Evolutionary conservation across 352 stramenopile genomes (phyloP).

Genomic region (Ochromonadaceae sp.): DNA sequence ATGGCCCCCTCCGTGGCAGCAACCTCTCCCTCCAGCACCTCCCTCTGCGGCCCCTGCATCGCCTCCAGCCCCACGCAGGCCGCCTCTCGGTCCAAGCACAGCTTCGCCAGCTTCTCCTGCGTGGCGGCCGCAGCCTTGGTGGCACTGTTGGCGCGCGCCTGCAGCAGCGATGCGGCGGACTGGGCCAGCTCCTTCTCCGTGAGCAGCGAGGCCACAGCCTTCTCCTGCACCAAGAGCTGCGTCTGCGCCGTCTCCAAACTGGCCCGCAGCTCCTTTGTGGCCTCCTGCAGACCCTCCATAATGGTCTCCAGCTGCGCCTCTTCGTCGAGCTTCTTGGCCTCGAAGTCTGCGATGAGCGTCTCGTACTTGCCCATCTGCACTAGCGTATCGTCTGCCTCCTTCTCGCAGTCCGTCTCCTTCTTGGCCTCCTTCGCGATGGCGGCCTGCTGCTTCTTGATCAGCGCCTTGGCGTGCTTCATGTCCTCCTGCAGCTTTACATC

Average conservation of each 20-base stretch:
- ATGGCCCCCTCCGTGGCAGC: background rate
- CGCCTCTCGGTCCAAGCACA: slow-evolving; percentile 33
- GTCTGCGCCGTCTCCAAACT: slow-evolving; percentile 53
- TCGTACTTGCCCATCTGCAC: background rate
- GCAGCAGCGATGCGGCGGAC: slow-evolving; percentile 41
- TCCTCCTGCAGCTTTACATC: slow-evolving; percentile 94
- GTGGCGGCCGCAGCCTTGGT: slow-evolving; percentile 35
- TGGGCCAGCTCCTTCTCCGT: slow-evolving; percentile 35
- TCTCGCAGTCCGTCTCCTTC: slow-evolving; percentile 59
- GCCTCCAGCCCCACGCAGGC: slow-evolving; percentile 35
- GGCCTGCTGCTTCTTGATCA: slow-evolving; percentile 70
- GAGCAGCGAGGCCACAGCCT: slow-evolving; percentile 31
- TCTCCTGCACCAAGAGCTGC: background rate
- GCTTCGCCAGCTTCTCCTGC: slow-evolving; percentile 41
- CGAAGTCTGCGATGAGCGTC: background rate
- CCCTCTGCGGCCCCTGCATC: background rate
- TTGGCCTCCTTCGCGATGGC: slow-evolving; percentile 71
- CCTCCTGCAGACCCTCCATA: slow-evolving; percentile 50
- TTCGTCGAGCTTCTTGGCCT: slow-evolving; percentile 33
- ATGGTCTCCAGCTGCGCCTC: slow-evolving; percentile 69
- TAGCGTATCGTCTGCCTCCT: slow-evolving; percentile 57
- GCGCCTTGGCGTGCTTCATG: slow-evolving; percentile 82
- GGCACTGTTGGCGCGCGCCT: slow-evolving; percentile 37
- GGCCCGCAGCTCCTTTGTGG: slow-evolving; percentile 47
- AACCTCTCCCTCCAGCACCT: background rate